phyloP scores from a whole-genome alignment of 2,329 filamentous ascomycete species.

The Lomentospora prolificans region DNA sequence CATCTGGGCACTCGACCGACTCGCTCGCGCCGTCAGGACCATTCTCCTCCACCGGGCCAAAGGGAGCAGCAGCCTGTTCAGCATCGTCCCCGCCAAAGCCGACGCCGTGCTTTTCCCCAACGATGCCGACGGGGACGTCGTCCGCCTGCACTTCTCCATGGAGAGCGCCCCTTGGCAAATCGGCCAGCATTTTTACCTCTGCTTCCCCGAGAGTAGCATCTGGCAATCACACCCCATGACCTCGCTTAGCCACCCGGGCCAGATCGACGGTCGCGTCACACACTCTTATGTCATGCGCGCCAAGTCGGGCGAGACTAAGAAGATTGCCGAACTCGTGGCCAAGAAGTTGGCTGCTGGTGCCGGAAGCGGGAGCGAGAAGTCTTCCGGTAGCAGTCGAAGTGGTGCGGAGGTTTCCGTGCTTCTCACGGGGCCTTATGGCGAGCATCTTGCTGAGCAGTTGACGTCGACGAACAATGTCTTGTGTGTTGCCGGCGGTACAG shows the following conservation, averaged over 20 bases:
- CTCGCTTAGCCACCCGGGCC: constrained; percentile 42
- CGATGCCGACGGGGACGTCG: constrained; percentile 46
- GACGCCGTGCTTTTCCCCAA: constrained; percentile 43
- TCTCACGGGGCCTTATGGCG: constrained; percentile 55
- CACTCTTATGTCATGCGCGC: constrained; percentile 50
- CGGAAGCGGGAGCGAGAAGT: constrained; percentile 1
- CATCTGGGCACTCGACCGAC: constrained; percentile 57
- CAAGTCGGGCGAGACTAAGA: constrained; percentile 49
- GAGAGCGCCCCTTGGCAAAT: constrained; percentile 51
- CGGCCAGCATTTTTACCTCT: constrained; percentile 64
- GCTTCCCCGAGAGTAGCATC: constrained; percentile 54
- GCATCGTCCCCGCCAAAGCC: constrained; percentile 12
- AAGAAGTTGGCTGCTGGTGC: constrained; percentile 21
- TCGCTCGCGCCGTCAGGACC: constrained; percentile 46
- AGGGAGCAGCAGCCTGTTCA: constrained; percentile 18
- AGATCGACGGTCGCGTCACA: constrained; percentile 26
- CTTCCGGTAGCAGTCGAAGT: constrained; percentile 8
- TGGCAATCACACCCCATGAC: constrained; percentile 70
- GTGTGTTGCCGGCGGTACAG: constrained; percentile 30
- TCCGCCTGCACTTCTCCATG: constrained; percentile 57
- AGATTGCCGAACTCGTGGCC: constrained; percentile 35
- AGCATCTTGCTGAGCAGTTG: constrained; percentile 32
- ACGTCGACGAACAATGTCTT: constrained; percentile 28
- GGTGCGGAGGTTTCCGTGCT: constrained; percentile 38
- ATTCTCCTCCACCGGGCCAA: constrained; percentile 51